Evolutionary conservation across 75 land plant genomes (phyloP).

Genomic region (Picea glauca): DNA sequence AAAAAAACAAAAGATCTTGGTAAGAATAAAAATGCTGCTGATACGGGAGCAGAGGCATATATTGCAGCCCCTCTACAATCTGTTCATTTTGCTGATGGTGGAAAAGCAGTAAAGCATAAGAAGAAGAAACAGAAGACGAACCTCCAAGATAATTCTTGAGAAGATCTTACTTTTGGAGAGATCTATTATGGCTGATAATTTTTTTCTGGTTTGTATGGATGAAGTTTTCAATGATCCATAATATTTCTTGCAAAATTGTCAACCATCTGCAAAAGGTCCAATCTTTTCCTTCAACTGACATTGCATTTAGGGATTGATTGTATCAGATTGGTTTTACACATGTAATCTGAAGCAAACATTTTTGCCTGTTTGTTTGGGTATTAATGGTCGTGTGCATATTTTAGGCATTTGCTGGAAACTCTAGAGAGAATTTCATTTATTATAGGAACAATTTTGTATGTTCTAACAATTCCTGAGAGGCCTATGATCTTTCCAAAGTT

Average conservation of each 20-base stretch:
- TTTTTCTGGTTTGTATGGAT: not conserved
- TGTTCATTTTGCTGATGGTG: not conserved
- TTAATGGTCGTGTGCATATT: not conserved
- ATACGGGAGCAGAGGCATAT: slow-evolving; percentile 41
- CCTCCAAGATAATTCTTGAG: not conserved
- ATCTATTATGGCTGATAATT: not conserved
- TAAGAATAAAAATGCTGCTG: slow-evolving; percentile 25
- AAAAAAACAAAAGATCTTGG: slow-evolving; percentile 46
- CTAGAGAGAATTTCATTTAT: not conserved
- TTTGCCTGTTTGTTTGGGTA: not conserved
- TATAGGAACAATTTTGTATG: not conserved
- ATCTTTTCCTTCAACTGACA: not conserved
- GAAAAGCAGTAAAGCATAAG: slow-evolving; percentile 1
- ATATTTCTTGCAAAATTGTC: not conserved
- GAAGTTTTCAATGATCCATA: not conserved
- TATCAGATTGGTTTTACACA: not conserved
- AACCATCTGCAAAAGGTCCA: not conserved
- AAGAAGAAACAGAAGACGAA: slow-evolving; percentile 10
- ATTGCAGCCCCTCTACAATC: slow-evolving; percentile 30
- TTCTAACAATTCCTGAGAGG: not conserved
- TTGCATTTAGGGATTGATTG: not conserved
- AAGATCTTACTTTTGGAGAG: not conserved
- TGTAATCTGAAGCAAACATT: not conserved
- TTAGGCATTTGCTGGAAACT: not conserved
- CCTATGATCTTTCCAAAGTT: not conserved